Base-by-base conservation (phyloP, 2,329 filamentous ascomycete species). In the Colletotrichum karsti region DNA sequence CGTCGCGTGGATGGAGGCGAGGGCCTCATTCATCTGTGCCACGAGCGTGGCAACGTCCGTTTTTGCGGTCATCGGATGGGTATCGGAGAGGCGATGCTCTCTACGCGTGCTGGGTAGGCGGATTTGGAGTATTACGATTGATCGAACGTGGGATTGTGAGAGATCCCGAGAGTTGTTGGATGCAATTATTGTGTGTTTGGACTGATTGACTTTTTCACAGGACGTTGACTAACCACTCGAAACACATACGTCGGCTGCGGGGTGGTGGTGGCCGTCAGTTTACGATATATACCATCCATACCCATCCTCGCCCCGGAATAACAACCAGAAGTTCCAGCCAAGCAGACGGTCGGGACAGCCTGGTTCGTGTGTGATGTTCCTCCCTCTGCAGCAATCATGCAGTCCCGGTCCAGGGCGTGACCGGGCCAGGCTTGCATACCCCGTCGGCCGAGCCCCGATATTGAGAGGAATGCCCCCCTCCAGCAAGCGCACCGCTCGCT, bases 1-100 rank as follows among this genome's bases (percentile, higher is more conserved):
- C 22, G 81, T 80, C 28, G 58, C 65, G 65, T 79, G 78, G 64
- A 84, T 83, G 15, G 75, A 74, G 1, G 78, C 77, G 48, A 84
- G 74, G 20, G 78, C 82, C 59, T 82, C 78, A 69, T 79, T 79
- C 80, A 84, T 81, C 72, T 82, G 78, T 68, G 77, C 73, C 70
- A 83, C 77, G 51, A 84, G 79, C 46, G 74, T 69, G 13, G 79
- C 75, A 66, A 83, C 78, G 63, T 82, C 78, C 71, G 76, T 72
- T 28, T 65, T 75, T 64, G 39, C 58, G 28, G 69, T 54, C 66
- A 68, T 69, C 51, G 44, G 37, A 30, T 51, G 51, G 8, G 20
- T 9, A 12, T 57, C 18, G 10, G 59, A 64, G 44, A 63, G 44
- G n/a, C 41, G 24, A n/a, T 2, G 7, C 46, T 58, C 53, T 58